Evolutionary conservation across 2,329 filamentous ascomycete genomes (phyloP).

Genomic region (Botrytis squamosa): DNA sequence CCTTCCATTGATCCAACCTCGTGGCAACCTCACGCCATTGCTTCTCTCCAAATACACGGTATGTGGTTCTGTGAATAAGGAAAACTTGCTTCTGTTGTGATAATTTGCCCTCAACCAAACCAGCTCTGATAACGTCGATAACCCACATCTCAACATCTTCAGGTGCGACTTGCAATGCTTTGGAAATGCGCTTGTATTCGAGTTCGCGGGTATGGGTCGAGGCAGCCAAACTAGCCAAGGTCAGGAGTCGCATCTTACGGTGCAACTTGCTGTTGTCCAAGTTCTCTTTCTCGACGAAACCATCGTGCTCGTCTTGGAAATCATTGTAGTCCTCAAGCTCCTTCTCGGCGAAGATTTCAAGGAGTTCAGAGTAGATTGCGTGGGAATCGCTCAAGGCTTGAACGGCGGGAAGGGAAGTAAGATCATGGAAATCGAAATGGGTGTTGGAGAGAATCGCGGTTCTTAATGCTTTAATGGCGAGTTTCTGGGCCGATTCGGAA

Average conservation of each 20-base stretch:
- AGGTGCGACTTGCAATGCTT: constrained; percentile 75
- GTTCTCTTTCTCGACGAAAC: constrained; percentile 75
- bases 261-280: constrained; percentile 72
- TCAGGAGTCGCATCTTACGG: constrained; percentile 95
- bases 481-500: constrained; percentile 59
- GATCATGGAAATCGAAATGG: constrained; percentile 72
- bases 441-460: constrained; percentile 63
- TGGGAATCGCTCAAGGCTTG: constrained; percentile 85
- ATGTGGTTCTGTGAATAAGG: constrained; percentile 92
- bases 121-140: constrained; percentile 95
- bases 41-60: constrained; percentile 95
- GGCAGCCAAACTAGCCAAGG: constrained; percentile 85
- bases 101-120: constrained; percentile 93
- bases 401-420: constrained; percentile 71
- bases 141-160: constrained; percentile 97
- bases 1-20: constrained; percentile 86
- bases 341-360: constrained; percentile 93
- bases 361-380: constrained; percentile 81
- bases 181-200: constrained; percentile 80
- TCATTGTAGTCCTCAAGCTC: constrained; percentile 94
- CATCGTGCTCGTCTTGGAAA: constrained; percentile 87
- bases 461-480: constrained; percentile 66
- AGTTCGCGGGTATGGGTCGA: constrained; percentile 81
- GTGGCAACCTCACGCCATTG: constrained; percentile 96
- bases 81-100: constrained; percentile 91